A percentile compares a stretch with the other conserved stretches of the same genome.
Evolutionary conservation across 2,329 filamentous ascomycete genomes (phyloP).

Genomic region (Rhinocladiella mackenziei): DNA sequence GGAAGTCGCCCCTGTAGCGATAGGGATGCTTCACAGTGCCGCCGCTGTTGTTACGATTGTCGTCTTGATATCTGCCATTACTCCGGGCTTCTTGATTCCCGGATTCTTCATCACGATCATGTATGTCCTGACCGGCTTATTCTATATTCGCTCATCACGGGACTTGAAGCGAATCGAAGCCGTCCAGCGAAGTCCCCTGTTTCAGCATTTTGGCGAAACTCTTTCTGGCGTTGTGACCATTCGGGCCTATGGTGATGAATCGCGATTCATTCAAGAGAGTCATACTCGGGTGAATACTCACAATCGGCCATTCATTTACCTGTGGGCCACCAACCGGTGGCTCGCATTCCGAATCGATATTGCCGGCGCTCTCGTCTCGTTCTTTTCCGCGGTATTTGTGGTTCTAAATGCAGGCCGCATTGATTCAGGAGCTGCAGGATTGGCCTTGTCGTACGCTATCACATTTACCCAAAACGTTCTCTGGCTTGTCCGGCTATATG

Average conservation of each 20-base stretch:
- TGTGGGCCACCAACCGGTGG: constrained; percentile 97
- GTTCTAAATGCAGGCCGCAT: constrained; percentile 76
- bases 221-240: constrained; percentile 93
- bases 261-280: constrained; percentile 90
- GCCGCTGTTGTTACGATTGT: constrained; percentile 78
- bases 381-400: constrained; percentile 90
- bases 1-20: constrained; percentile 87
- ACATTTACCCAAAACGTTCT: constrained; percentile 95
- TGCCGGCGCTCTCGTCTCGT: constrained; percentile 83
- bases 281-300: constrained; percentile 83
- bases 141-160: constrained; percentile 89
- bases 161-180: constrained; percentile 95
- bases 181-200: constrained; percentile 86
- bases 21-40: constrained; percentile 65
- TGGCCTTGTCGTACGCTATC: constrained; percentile 92
- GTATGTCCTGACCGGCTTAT: constrained; percentile 76
- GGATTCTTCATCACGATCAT: constrained; percentile 77
- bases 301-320: constrained; percentile 86
- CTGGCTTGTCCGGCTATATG: constrained; percentile 92
- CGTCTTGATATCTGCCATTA: constrained; percentile 79
- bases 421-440: constrained; percentile 84
- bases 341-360: constrained; percentile 87
- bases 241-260: constrained; percentile 89
- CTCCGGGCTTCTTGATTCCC: constrained; percentile 83
- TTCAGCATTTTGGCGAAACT: constrained; percentile 97